Conservation (phyloP, 192 early-diverging fungal species). For the Geranomyces variabilis region DNA sequence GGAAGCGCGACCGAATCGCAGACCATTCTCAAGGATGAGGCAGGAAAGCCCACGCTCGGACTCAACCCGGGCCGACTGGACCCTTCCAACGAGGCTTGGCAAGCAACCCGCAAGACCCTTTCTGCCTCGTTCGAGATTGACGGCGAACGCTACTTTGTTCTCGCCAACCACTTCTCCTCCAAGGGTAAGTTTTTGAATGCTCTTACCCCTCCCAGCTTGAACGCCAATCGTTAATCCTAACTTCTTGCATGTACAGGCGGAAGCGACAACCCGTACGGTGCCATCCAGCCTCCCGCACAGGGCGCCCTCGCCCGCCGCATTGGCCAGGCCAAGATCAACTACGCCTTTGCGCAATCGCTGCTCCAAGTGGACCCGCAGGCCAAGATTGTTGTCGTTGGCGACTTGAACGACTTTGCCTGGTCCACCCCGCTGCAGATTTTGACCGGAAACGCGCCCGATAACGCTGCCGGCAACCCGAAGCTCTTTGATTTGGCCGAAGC, state of each 20-base stretch:
- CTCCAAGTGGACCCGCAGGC: constrained; percentile 6
- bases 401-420: constrained; percentile 31
- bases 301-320: constrained; percentile 10
- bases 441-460: constrained; percentile 3
- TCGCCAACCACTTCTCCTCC: constrained; percentile 21
- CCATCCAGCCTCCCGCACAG: constrained; percentile 11
- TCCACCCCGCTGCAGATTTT: constrained; percentile 11
- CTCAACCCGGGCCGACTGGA: constrained; percentile 28
- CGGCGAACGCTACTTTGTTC: constrained; percentile 19
- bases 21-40: constrained; percentile 7
- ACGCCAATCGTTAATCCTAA: too few species aligned
- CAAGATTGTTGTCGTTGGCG: constrained; percentile 23
- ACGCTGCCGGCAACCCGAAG: not conserved
- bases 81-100: constrained; percentile 16
- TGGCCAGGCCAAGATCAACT: constrained; percentile 19
- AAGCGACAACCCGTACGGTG: constrained; percentile 1
- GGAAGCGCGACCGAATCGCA: constrained; percentile 2
- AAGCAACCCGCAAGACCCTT: constrained; percentile 12
- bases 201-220: too few species aligned
- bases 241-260: too few species aligned
- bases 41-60: not conserved
- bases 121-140: constrained; percentile 15
- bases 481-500: constrained; percentile 21
- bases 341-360: not conserved
- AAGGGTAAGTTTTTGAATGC: too few species aligned